Conservation (phyloP, 371 early-diverging fungal species). For the Paramicrosporidium saccamoebae region DNA sequence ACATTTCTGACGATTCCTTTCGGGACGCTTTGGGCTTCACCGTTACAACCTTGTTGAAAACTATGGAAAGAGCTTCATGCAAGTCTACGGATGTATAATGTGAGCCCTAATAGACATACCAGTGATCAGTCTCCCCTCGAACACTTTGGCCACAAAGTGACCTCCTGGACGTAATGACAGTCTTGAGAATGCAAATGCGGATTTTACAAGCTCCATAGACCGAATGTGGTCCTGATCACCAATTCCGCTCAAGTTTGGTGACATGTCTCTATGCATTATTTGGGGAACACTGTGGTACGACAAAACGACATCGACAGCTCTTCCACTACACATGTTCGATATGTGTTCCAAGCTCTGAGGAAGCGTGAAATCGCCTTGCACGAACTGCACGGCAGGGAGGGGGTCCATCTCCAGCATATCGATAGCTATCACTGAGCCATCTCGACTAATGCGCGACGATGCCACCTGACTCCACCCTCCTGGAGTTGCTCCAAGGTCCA, state of each 20-base stretch:
- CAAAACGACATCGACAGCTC: conserved; percentile 16
- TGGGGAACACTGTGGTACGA: too few relatives aligned
- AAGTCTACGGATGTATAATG: too few relatives aligned
- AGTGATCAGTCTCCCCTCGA: too few relatives aligned
- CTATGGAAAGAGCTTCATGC: conserved; percentile 7
- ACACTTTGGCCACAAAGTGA: too few relatives aligned
- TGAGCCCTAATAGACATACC: too few relatives aligned
- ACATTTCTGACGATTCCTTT: conserved; percentile 33
- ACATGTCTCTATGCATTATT: too few relatives aligned
- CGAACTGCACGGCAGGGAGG: conserved; percentile 15
- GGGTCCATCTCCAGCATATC: conserved; percentile 34
- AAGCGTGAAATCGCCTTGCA: conserved; percentile 24
- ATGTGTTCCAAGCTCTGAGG: conserved; percentile 8
- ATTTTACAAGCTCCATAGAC: conserved; percentile 3
- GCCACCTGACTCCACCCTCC: conserved; percentile 81
- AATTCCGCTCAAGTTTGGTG: conserved; percentile 31
- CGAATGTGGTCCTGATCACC: conserved; percentile 9
- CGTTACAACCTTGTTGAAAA: conserved; percentile 12
- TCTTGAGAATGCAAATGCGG: too few relatives aligned
- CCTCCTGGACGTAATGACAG: too few relatives aligned
- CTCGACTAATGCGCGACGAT: conserved; percentile 4
- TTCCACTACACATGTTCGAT: conserved; percentile 5
- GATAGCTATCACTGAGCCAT: conserved; percentile 16
- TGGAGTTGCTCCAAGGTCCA: conserved; percentile 66
- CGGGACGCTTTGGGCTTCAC: conserved; percentile 32